phyloP scores from a whole-genome alignment of 805 yeast species.

The Wickerhamiella alocasiicola region DNA sequence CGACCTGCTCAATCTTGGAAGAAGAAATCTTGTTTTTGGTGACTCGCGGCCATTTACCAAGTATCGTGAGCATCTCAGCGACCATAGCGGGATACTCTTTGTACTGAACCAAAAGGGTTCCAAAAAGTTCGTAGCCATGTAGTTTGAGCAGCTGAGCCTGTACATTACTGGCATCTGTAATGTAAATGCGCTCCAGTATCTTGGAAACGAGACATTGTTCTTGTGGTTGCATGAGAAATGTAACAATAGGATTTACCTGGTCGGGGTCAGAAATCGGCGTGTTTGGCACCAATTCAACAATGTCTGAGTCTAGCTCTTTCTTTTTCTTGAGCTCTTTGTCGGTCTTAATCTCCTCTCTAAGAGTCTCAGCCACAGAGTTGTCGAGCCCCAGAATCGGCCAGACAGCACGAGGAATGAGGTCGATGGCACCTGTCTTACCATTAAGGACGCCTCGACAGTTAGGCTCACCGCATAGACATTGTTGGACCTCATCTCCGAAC shows the following conservation, averaged over 20 bases:
- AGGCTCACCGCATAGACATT: slow-evolving; percentile 85
- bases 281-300: slow-evolving; percentile 45
- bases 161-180: slow-evolving; percentile 39
- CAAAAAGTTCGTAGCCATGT: slow-evolving; percentile 78
- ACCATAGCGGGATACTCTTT: slow-evolving; percentile 33
- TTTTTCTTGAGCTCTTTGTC: slow-evolving; percentile 31
- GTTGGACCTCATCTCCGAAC: slow-evolving; percentile 89
- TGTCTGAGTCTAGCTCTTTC: slow-evolving; percentile 31
- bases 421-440: slow-evolving; percentile 93
- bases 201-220: slow-evolving; percentile 52
- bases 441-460: slow-evolving; percentile 91
- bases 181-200: slow-evolving; percentile 52
- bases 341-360: slow-evolving; percentile 21
- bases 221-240: slow-evolving; percentile 65
- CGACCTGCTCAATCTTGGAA: slow-evolving; percentile 56
- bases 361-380: slow-evolving; percentile 47
- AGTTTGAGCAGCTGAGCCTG: slow-evolving; percentile 53
- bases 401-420: slow-evolving; percentile 72
- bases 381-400: slow-evolving; percentile 76
- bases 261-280: slow-evolving; percentile 34
- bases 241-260: slow-evolving; percentile 69
- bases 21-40: slow-evolving; percentile 67
- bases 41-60: slow-evolving; percentile 54
- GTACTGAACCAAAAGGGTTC: slow-evolving; percentile 40
- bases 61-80: slow-evolving; percentile 40